Evolutionary conservation across 805 yeast species (phyloP), one percentile per base, ranked within the genome.

Genomic region (Candida mattraensis): DNA sequence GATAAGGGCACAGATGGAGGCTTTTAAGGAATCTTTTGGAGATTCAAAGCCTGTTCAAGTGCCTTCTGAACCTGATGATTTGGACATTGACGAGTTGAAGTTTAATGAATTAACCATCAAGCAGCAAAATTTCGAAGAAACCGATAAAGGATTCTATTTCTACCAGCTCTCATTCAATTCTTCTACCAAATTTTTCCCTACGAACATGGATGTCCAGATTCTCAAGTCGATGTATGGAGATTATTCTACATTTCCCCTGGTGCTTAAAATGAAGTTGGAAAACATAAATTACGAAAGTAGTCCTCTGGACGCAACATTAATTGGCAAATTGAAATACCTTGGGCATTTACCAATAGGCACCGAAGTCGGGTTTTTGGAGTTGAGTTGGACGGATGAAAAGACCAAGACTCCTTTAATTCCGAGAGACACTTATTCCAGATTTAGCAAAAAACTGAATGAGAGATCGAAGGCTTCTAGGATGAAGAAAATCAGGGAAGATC

Each of bases 331-430:
- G 56, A 89, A 87, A 58, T 87, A 84, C 56, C 61, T 93, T 38
- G 72, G 84, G 1, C 91, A 91, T 58, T 61, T 88, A 15, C 97
- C 99, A 0, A 56, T 76, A 18, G 97, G 97, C 2, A 83, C 96
- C 0, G 84, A 83, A 34, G 59, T 91, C 27, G 94, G 88, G 8
- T 79, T 86, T 44, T 55, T 93, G 36, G 98, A 93, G 50, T 74
- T 96, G 33, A 82, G 87, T 54, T 91, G 98, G 98, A 33, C 50
- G 12, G 58, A 50, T 25, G 35, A 36, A 3, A 19, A 22, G 5
- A 66, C 48, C 18, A 40, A 44, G 16, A 25, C 24, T 33, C 52
- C 52, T 10, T 35, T 54, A 21, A 50, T 74, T 6, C 71, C 76
- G 3, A 58, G 62, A 7, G 74, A 72, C 19, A 62, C 73, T 2